Evolutionary conservation across 345 rosid species (phyloP).

Genomic region (Bruguiera sexangula): DNA sequence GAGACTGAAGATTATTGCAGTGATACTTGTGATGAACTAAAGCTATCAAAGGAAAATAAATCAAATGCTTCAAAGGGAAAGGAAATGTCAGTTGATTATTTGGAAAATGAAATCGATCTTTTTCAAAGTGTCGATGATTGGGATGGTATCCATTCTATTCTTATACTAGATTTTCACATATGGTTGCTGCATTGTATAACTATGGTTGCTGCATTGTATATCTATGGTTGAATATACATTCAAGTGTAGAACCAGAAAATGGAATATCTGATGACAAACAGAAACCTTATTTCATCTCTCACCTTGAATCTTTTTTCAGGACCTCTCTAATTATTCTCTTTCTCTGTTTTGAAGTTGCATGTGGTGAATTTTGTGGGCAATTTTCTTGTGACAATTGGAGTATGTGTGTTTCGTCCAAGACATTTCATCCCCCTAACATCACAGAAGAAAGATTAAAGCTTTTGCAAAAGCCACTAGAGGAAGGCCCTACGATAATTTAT

Average conservation of each 20-base stretch:
- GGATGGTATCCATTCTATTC: constrained; percentile 62
- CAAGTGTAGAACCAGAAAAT: constrained; percentile 1
- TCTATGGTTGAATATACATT: neutral
- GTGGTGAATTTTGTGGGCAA: constrained; percentile 60
- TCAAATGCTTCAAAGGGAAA: constrained; percentile 33
- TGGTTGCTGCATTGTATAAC: constrained; percentile 1
- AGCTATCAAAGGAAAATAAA: constrained; percentile 28
- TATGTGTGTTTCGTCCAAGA: constrained; percentile 22
- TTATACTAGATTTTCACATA: constrained; percentile 11
- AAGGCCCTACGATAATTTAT: constrained; percentile 77
- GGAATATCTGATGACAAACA: neutral
- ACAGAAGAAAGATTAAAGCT: constrained; percentile 35
- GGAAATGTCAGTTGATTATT: constrained; percentile 56
- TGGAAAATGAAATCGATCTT: constrained; percentile 70
- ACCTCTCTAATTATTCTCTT: constrained; percentile 13
- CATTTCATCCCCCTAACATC: constrained; percentile 28
- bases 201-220: constrained; percentile 1
- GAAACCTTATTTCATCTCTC: neutral
- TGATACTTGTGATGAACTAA: constrained; percentile 35
- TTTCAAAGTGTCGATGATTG: constrained; percentile 68
- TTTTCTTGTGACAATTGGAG: constrained; percentile 32
- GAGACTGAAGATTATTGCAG: constrained; percentile 27
- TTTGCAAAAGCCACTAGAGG: constrained; percentile 44
- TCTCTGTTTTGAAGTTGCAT: constrained; percentile 51
- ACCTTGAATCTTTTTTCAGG: neutral